phyloP scores from a whole-genome alignment of 2,329 filamentous ascomycete species.

The Fusarium oligoseptatum region DNA sequence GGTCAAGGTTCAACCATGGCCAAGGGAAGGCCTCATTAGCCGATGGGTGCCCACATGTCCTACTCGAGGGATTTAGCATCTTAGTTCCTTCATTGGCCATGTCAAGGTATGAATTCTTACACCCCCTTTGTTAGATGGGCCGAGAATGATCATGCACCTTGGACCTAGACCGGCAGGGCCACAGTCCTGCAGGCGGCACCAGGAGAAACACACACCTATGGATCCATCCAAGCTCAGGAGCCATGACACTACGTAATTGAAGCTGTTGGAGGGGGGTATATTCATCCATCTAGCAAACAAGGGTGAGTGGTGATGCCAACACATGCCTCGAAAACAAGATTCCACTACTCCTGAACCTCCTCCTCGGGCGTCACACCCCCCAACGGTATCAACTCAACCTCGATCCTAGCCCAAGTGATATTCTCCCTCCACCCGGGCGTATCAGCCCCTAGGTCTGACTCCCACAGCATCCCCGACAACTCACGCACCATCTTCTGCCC shows the following conservation, averaged over 20 bases:
- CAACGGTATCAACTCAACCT: conserved; percentile 25
- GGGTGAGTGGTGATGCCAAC: conserved; percentile 1
- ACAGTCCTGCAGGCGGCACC: background rate
- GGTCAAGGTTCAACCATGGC: background rate
- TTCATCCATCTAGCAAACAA: background rate
- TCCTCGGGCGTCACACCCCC: background rate
- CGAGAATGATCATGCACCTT: background rate
- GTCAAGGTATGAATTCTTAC: background rate
- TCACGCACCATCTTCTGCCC: conserved; percentile 41
- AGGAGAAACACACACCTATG: background rate
- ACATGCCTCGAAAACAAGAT: background rate
- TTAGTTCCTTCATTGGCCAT: background rate
- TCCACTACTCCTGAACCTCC: background rate
- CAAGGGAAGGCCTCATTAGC: background rate
- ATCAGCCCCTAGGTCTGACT: background rate
- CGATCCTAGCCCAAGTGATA: conserved; percentile 38
- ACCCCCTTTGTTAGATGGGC: background rate
- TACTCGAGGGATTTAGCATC: background rate
- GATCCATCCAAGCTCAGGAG: background rate
- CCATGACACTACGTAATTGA: background rate
- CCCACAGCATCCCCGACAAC: conserved; percentile 30
- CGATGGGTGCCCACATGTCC: background rate
- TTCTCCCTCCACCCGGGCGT: conserved; percentile 33
- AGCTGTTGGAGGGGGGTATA: background rate
- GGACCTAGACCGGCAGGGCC: background rate